Conservation (phyloP, 2,329 filamentous ascomycete genomes). For the Scleromitrula shiraiana region DNA sequence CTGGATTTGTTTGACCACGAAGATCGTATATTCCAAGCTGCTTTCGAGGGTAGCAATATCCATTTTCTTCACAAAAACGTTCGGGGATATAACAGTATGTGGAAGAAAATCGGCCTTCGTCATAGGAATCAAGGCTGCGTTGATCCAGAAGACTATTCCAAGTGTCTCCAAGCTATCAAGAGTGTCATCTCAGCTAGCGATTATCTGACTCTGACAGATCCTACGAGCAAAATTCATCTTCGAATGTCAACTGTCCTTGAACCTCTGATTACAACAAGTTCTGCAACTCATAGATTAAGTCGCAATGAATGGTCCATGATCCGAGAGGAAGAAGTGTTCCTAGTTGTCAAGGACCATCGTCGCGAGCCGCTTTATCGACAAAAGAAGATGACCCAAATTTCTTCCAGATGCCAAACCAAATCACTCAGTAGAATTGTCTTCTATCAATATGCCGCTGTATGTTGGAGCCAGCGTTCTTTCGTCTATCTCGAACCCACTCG, state of each 20-base stretch:
- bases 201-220: background rate
- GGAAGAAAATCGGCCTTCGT: constrained; percentile 18
- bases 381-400: constrained; percentile 13
- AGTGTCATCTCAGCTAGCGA: background rate
- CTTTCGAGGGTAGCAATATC: constrained; percentile 18
- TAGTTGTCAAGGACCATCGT: constrained; percentile 9
- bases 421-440: constrained; percentile 15
- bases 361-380: constrained; percentile 13
- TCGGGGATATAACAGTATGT: constrained; percentile 12
- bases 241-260: constrained; percentile 9
- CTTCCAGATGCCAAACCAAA: constrained; percentile 2
- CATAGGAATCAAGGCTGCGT: constrained; percentile 7
- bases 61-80: constrained; percentile 21
- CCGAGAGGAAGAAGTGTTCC: constrained; percentile 15
- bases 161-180: constrained; percentile 14
- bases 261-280: constrained; percentile 12
- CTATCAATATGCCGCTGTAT: constrained; percentile 13
- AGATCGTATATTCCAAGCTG: constrained; percentile 22
- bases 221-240: background rate
- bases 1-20: constrained; percentile 22
- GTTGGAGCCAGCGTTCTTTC: constrained; percentile 24
- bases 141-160: constrained; percentile 14
- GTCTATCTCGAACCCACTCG: constrained; percentile 11
- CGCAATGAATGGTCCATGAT: background rate
- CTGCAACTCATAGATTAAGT: background rate